Evolutionary conservation across 2,329 filamentous ascomycete species (phyloP), one percentile per base, ranked within the genome.

Genomic region (Tolypocladium paradoxum): DNA sequence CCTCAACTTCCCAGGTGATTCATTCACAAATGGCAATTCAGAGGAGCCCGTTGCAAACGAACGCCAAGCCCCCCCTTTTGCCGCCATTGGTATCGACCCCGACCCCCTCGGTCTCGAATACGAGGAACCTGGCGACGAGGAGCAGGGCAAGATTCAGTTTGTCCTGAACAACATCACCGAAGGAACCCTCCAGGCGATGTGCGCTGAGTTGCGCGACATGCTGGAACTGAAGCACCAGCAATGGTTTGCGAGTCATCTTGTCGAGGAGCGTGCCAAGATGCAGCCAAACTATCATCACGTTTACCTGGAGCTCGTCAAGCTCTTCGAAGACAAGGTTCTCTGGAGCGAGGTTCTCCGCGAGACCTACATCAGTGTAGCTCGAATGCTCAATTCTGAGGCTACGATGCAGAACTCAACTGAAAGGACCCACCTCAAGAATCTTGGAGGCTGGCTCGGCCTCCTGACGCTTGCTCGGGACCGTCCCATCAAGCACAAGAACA

Each of bases 121-220:
- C 59, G 87, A 93, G 62, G 88, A 95, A 16, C 95, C 93, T 0
- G 80, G 86, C 56, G 87, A 89, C 58, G 88, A 92, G 24, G 81
- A 87, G 0, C 91, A 96, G 61, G 93, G 95, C 68, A 95, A 90
- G 68, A 90, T 99, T 38, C 84, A 96, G 60, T 99, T 99, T 63
- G 88, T 95, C 29, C 76, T 99, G 54, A 99, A 99, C 76, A 99
- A 99, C 61, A 85, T 99, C 51, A 97, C 93, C 0, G 86, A 93
- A 61, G 84, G 86, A 43, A 97, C 96, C 46, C 76, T 99, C 20
- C 83, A 88, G 51, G 79, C 85, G 40, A 96, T 96, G 70, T 85
- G 92, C 62, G 78, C 79, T 51, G 90, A 96, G 60, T 79, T 99
- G 37, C 84, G 83, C 49, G 84, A 89, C 38, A 83, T 88, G 46